Evolutionary conservation across 2,329 filamentous ascomycete genomes (phyloP).

Genomic region (Aspergillus sp.): DNA sequence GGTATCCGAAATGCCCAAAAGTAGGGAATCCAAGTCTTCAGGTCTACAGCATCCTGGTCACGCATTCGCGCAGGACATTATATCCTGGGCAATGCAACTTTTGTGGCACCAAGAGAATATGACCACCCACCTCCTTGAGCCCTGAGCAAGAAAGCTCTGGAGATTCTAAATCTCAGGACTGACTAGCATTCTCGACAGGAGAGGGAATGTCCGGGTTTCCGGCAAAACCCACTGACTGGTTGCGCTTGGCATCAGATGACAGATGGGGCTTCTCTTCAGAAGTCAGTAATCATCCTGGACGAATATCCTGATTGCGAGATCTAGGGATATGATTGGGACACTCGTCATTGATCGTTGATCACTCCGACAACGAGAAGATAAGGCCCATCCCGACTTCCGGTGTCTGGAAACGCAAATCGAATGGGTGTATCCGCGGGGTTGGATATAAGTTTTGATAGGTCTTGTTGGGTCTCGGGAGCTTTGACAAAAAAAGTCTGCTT

Average conservation of each 20-base stretch:
- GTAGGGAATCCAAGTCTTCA: background rate
- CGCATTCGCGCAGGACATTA: conserved; percentile 13
- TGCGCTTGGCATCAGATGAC: conserved; percentile 29
- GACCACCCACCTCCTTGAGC: background rate
- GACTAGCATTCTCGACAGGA: background rate
- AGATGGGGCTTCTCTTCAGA: conserved; percentile 7
- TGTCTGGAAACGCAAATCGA: background rate
- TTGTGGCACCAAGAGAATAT: background rate
- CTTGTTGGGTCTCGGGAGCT: background rate
- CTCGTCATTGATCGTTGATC: background rate
- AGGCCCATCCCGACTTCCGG: background rate
- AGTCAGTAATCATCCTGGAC: background rate
- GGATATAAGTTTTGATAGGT: background rate
- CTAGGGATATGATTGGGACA: conserved; percentile 4
- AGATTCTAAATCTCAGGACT: background rate
- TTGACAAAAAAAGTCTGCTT: background rate
- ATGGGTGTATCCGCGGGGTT: background rate
- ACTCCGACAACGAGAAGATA: background rate
- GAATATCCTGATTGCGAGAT: conserved; percentile 6
- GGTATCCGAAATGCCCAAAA: background rate
- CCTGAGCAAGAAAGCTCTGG: background rate
- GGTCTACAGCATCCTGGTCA: background rate
- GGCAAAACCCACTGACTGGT: conserved; percentile 19
- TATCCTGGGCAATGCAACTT: background rate
- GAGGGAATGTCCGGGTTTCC: conserved; percentile 22